Percentiles rank a stretch among this genome's conserved stretches.
Conservation (phyloP, 2,329 filamentous ascomycete species). For the Aspergillus persii region DNA sequence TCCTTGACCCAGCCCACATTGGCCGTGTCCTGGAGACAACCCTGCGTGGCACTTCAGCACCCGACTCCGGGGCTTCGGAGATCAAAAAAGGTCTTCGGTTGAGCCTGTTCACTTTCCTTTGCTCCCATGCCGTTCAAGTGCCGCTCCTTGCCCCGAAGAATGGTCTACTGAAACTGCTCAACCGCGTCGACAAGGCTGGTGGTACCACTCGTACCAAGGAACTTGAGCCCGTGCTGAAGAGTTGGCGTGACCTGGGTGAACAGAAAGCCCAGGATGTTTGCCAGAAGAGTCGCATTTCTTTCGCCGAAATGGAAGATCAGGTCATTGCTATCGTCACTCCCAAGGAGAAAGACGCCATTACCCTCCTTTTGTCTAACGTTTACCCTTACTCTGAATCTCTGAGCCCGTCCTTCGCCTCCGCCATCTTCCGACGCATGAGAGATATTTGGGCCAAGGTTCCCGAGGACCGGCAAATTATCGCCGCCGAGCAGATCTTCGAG, state of each 20-base stretch:
- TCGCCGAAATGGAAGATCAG: conserved; percentile 51
- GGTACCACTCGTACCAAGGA: conserved; percentile 70
- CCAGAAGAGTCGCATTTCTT: conserved; percentile 47
- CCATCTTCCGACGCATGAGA: conserved; percentile 67
- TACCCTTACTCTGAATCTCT: conserved; percentile 40
- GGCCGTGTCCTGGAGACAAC: conserved; percentile 60
- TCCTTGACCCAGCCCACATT: conserved; percentile 74
- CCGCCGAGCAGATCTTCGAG: conserved; percentile 42
- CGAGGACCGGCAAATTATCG: conserved; percentile 35
- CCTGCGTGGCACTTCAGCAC: conserved; percentile 51
- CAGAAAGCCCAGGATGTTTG: conserved; percentile 54
- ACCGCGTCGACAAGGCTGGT: conserved; percentile 68
- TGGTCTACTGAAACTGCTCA: conserved; percentile 68
- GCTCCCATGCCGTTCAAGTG: conserved; percentile 67
- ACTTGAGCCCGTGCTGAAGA: conserved; percentile 70
- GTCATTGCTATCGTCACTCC: conserved; percentile 54
- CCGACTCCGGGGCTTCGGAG: conserved; percentile 48
- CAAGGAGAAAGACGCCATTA: conserved; percentile 58
- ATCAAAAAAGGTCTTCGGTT: conserved; percentile 63
- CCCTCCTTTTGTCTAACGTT: conserved; percentile 53
- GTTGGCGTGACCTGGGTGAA: conserved; percentile 62
- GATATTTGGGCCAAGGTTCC: conserved; percentile 63
- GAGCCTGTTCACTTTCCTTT: conserved; percentile 68
- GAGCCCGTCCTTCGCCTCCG: conserved; percentile 59
- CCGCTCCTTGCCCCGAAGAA: conserved; percentile 69